phyloP scores from a whole-genome alignment of 768 basidiomycete genomes.

The Suillus americanus region DNA sequence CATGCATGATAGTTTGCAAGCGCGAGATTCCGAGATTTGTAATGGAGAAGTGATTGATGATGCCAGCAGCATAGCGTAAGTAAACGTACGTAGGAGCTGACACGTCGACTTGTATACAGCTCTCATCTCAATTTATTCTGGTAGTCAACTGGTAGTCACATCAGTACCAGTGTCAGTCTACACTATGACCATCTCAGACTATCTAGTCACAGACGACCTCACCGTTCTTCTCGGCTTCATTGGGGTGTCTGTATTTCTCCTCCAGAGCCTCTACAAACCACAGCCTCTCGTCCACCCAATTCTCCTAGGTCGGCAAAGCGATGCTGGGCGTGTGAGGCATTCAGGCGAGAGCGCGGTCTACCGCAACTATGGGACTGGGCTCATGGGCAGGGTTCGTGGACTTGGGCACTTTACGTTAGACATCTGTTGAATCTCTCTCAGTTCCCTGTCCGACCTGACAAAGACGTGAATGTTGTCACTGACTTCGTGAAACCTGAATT shows the following conservation, averaged over 20 bases:
- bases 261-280: slow-evolving; percentile 77
- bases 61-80: neutral
- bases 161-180: slow-evolving; percentile 1
- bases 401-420: slow-evolving; percentile 4
- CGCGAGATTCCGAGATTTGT: neutral
- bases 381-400: slow-evolving; percentile 70
- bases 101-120: neutral
- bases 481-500: slow-evolving; percentile 69
- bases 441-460: slow-evolving; percentile 74
- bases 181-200: slow-evolving; percentile 48
- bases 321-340: slow-evolving; percentile 79
- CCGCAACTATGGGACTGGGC: slow-evolving; percentile 85
- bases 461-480: slow-evolving; percentile 64
- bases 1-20: neutral
- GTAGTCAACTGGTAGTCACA: neutral
- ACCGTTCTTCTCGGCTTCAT: slow-evolving; percentile 77
- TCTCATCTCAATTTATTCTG: neutral
- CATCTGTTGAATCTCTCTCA: slow-evolving; percentile 26
- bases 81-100: neutral
- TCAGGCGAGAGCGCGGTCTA: slow-evolving; percentile 84
- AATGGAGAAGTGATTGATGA: neutral
- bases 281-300: slow-evolving; percentile 93
- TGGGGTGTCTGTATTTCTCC: slow-evolving; percentile 71
- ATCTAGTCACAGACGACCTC: slow-evolving; percentile 74
- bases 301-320: slow-evolving; percentile 88